These are phyloP conservation scores for Lumnitzera racemosa DNA, from an alignment of 345 rosid species.

Conservation along the genomic window DNA sequence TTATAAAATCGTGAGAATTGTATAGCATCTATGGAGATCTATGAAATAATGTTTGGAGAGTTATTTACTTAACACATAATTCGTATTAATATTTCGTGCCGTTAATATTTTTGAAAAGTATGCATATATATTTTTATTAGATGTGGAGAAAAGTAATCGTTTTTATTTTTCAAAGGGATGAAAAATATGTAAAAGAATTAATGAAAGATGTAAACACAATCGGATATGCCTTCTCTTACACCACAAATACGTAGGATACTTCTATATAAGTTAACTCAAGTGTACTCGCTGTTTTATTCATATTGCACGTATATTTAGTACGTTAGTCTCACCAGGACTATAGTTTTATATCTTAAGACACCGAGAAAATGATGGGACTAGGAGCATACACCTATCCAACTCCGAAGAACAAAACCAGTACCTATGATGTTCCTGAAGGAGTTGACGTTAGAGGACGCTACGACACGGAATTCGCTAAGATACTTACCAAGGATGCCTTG, in stretches of 20 bases:
- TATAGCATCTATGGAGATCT: too few relatives aligned
- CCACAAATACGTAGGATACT: not conserved
- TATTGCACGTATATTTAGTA: not conserved
- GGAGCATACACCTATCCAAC: conserved; percentile 7
- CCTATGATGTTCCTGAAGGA: conserved; percentile 58
- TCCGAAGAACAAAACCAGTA: conserved; percentile 6
- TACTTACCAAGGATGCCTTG: conserved; percentile 68
- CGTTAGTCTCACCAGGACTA: not conserved
- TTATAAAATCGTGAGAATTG: too few relatives aligned
- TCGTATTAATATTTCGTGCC: too few relatives aligned
- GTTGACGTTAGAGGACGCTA: conserved; percentile 75
- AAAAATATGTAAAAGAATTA: too few relatives aligned
- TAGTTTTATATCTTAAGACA: not conserved
- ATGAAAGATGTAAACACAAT: too few relatives aligned
- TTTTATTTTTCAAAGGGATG: too few relatives aligned
- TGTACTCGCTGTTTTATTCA: not conserved
- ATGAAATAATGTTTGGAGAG: too few relatives aligned
- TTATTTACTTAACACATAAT: too few relatives aligned
- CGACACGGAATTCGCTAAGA: conserved; percentile 50
- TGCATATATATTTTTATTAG: too few relatives aligned
- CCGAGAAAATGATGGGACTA: conserved; percentile 12
- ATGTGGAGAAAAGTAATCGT: too few relatives aligned
- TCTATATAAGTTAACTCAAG: not conserved
- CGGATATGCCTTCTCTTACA: too few relatives aligned
- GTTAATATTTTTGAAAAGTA: too few relatives aligned